phyloP scores from a whole-genome alignment of 208 protist genomes.

The Leishmania gerbilli region DNA sequence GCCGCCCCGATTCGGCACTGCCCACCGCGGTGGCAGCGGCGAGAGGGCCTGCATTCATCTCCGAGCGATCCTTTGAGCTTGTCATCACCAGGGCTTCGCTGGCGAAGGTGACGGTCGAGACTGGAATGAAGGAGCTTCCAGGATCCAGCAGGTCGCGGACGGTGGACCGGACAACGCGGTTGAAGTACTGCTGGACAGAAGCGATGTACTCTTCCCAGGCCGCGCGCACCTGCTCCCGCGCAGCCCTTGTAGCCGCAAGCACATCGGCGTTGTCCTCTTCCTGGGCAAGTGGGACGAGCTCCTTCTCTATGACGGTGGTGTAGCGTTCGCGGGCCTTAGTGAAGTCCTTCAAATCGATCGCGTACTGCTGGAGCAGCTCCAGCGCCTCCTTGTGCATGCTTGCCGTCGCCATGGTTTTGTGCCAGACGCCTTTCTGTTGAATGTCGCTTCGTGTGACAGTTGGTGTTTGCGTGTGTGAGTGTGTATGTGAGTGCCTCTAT shows the following conservation, averaged over 20 bases:
- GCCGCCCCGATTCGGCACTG: background rate
- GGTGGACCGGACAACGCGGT: conserved; percentile 21
- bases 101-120: background rate
- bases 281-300: conserved; percentile 29
- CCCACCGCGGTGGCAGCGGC: background rate
- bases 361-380: conserved; percentile 66
- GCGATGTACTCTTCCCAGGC: conserved; percentile 62
- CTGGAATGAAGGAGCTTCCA: background rate
- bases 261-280: conserved; percentile 42
- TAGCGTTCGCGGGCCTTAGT: conserved; percentile 66
- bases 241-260: conserved; percentile 29
- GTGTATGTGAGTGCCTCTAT: background rate
- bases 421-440: background rate
- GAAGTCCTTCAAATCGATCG: conserved; percentile 81
- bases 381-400: conserved; percentile 49
- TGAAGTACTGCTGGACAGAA: conserved; percentile 55
- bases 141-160: conserved; percentile 31
- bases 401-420: conserved; percentile 48
- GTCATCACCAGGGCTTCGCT: background rate
- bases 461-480: background rate
- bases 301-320: conserved; percentile 40
- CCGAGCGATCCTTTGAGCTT: conserved; percentile 15
- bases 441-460: background rate
- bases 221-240: conserved; percentile 36
- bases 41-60: conserved; percentile 11